Evolutionary conservation across 495 filamentous ascomycete species (phyloP).

Genomic region (Trichoderma gamsii): DNA sequence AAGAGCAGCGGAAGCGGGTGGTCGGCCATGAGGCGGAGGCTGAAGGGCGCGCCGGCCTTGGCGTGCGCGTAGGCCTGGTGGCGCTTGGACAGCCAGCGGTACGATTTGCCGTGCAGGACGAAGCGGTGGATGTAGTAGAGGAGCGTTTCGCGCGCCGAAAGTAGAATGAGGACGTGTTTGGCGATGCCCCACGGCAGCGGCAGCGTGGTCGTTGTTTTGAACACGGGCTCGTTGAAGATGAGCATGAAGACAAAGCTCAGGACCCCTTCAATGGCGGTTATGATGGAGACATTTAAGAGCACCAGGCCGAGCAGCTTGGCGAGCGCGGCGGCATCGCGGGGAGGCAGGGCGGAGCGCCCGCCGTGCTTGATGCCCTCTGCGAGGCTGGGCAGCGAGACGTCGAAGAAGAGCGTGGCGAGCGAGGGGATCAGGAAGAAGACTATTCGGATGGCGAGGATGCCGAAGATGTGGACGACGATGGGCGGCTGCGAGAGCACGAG

Average conservation of each 20-base stretch:
- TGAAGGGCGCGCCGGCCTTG: conserved; percentile 48
- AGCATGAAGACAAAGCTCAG: conserved; percentile 34
- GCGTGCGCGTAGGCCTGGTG: conserved; percentile 65
- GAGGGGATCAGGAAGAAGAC: conserved; percentile 68
- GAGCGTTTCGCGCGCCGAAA: conserved; percentile 49
- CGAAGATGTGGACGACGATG: conserved; percentile 68
- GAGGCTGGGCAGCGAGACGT: conserved; percentile 60
- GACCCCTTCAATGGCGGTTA: conserved; percentile 48
- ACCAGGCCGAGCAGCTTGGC: conserved; percentile 46
- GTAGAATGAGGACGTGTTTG: conserved; percentile 58
- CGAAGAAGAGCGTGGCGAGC: conserved; percentile 65
- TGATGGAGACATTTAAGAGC: conserved; percentile 59
- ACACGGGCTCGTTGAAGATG: conserved; percentile 31
- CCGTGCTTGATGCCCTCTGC: conserved; percentile 63
- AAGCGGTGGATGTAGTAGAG: conserved; percentile 72
- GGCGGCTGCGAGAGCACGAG: conserved; percentile 71
- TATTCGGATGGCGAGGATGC: conserved; percentile 59
- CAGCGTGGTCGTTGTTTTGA: conserved; percentile 38
- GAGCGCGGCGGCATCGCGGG: conserved; percentile 38
- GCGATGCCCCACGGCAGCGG: conserved; percentile 48
- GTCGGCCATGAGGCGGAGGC: conserved; percentile 60
- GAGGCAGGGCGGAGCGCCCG: conserved; percentile 57
- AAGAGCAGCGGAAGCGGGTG: conserved; percentile 72
- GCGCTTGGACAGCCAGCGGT: conserved; percentile 28
- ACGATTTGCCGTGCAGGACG: conserved; percentile 50